Conservation (phyloP, 345 rosid species). For the Mercurialis annua region DNA sequence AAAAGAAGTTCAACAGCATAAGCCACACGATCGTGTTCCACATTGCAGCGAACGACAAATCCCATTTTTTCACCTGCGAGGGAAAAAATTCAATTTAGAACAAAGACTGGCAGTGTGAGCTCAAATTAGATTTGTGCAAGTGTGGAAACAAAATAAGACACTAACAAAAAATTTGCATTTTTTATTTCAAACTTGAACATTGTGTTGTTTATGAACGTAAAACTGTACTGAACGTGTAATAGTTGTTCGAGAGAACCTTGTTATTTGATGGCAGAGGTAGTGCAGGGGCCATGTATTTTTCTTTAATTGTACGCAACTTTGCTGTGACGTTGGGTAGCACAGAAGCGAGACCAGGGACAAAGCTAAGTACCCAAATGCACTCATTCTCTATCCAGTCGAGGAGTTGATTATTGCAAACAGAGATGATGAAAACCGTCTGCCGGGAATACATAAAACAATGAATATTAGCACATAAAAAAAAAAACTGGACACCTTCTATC, state of each 20-base stretch:
- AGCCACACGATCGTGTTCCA: slow-evolving; percentile 98
- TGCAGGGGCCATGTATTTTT: slow-evolving; percentile 59
- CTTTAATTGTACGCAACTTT: slow-evolving; percentile 60
- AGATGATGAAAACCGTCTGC: slow-evolving; percentile 90
- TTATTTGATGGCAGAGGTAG: slow-evolving; percentile 45
- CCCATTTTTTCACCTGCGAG: slow-evolving; percentile 73
- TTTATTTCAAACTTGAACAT: background rate
- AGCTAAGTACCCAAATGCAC: slow-evolving; percentile 72
- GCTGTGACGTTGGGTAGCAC: slow-evolving; percentile 50
- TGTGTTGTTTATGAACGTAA: background rate
- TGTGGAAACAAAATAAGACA: background rate
- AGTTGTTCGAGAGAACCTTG: slow-evolving; percentile 40
- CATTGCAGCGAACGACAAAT: slow-evolving; percentile 65
- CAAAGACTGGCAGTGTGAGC: background rate
- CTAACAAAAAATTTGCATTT: background rate
- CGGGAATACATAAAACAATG: slow-evolving; percentile 2
- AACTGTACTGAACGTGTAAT: background rate
- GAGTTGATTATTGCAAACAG: slow-evolving; percentile 88
- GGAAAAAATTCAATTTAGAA: background rate
- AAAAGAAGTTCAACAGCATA: slow-evolving; percentile 81
- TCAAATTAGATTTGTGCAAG: too few species aligned
- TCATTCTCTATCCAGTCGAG: slow-evolving; percentile 95
- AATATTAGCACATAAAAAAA: background rate
- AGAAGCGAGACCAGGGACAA: slow-evolving; percentile 68
- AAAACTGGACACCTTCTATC: background rate